A percentile compares a stretch with the other conserved stretches of the same genome.
Conservation (phyloP, 768 basidiomycete genomes). For the Galerina sulciceps region DNA sequence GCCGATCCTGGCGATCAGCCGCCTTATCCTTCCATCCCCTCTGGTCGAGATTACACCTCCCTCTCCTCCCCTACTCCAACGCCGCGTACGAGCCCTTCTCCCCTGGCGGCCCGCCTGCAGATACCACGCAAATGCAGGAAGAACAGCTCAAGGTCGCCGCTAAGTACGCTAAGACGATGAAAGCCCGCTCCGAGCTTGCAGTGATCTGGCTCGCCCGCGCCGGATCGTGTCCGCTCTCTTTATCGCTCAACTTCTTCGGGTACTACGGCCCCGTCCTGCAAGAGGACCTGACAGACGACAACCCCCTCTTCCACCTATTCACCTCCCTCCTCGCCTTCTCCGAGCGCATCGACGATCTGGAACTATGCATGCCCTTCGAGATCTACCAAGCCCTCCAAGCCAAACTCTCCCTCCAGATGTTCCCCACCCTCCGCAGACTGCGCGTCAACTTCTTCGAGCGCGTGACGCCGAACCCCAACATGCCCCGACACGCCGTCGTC, state of each 20-base stretch:
- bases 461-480: not conserved
- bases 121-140: not conserved
- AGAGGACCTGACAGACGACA: not conserved
- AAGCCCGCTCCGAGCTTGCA: not conserved
- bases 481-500: not conserved
- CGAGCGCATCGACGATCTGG: not conserved
- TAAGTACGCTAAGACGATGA: not conserved
- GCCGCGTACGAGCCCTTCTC: no score
- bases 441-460: not conserved
- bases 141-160: not conserved
- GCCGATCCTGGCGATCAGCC: not conserved
- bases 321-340: not conserved
- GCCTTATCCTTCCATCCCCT: conserved; percentile 1
- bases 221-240: not conserved
- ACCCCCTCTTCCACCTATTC: not conserved
- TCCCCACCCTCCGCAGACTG: not conserved
- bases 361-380: not conserved
- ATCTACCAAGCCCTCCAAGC: not conserved
- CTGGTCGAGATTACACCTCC: conserved; percentile 2
- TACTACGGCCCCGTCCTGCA: not conserved
- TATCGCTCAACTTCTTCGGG: not conserved
- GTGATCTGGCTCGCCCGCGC: not conserved
- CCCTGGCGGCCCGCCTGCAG: not conserved
- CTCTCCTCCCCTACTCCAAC: not conserved
- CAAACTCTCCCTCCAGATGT: not conserved